Evolutionary conservation across 495 filamentous ascomycete species (phyloP).

Genomic region (Chaetomium tenue): DNA sequence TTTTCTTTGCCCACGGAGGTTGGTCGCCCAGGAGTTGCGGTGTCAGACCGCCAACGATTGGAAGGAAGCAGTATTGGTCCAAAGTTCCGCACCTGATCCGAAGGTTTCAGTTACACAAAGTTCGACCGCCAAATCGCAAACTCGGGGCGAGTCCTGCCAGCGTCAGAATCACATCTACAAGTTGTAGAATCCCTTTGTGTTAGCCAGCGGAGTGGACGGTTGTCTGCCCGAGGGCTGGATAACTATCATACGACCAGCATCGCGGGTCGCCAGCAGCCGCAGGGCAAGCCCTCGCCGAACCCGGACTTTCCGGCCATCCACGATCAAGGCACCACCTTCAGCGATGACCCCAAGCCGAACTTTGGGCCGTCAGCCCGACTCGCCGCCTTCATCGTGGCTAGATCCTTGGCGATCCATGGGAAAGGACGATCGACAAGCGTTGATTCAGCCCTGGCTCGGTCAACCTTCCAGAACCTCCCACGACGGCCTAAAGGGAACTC

Average conservation of each 20-base stretch:
- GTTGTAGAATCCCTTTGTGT: not conserved
- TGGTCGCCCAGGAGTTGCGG: not conserved
- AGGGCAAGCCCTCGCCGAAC: not conserved
- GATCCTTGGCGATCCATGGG: not conserved
- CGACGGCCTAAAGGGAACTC: not conserved
- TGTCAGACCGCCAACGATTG: constrained; percentile 14
- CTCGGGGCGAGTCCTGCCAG: constrained; percentile 5
- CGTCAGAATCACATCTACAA: constrained; percentile 9
- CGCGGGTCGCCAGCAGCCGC: not conserved
- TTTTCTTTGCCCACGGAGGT: not conserved
- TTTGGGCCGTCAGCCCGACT: not conserved
- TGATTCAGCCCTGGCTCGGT: not conserved
- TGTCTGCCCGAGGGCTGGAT: not conserved
- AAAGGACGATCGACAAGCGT: constrained; percentile 2
- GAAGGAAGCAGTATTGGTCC: constrained; percentile 2
- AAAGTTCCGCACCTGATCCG: constrained; percentile 8
- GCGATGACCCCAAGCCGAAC: not conserved
- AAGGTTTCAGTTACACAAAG: constrained; percentile 14
- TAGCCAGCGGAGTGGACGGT: not conserved
- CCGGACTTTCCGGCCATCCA: not conserved
- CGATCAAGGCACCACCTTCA: not conserved
- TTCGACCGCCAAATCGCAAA: not conserved
- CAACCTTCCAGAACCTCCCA: constrained; percentile 1
- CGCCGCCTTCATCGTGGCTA: not conserved
- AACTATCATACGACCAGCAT: not conserved